Evolutionary conservation across 768 basidiomycete species (phyloP), one percentile per base, ranked within the genome.

Genomic region (Phanerochaete carnosa): DNA sequence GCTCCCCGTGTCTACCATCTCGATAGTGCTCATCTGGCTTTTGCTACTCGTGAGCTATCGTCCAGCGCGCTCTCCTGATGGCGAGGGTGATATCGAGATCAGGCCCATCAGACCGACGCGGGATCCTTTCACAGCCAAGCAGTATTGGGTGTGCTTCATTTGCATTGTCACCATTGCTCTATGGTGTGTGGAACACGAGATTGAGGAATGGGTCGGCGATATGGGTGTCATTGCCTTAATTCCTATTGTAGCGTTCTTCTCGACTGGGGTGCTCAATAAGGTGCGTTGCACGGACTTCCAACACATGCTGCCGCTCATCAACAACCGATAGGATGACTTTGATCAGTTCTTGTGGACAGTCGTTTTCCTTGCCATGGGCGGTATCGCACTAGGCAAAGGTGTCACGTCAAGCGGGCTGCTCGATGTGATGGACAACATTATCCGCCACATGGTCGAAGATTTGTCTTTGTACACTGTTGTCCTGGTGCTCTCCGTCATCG

Each of bases 141-240:
- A 99, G 72, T 97, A 86, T 69, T 98, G 89, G 85, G 95, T 98
- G 12, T 79, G 85, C 1, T 80, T 87, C 58, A 87, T 99, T 28
- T 95, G 92, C 65, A 62, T 95, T 26, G 73, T 81, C 55, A 98
- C 97, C 2, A 98, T 99, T 66, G 81, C 66, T 6, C 75, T 98
- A 57, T 98, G 96, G 95, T 95, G 94, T 68, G 72, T 94, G 43
- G 95, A 90, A 64, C 89, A 92, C 68, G 74, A 77, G 68, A 84
- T 98, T 56, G 85, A 95, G 69, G 73, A 77, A 6, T 77, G 77
- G 50, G 80, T 98, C 2, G 97, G 97, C 1, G 95, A 98, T 72
- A 99, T 98, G 95, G 97, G 97, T 30, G 82, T 98, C 67, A 95
- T 99, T 64, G 95, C 96, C 1, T 86, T 98, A 65, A 80, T 99